Evolutionary conservation across 495 filamentous ascomycete genomes (phyloP), one percentile per base, ranked within the genome.

Genomic region (Amniculicola lignicola): DNA sequence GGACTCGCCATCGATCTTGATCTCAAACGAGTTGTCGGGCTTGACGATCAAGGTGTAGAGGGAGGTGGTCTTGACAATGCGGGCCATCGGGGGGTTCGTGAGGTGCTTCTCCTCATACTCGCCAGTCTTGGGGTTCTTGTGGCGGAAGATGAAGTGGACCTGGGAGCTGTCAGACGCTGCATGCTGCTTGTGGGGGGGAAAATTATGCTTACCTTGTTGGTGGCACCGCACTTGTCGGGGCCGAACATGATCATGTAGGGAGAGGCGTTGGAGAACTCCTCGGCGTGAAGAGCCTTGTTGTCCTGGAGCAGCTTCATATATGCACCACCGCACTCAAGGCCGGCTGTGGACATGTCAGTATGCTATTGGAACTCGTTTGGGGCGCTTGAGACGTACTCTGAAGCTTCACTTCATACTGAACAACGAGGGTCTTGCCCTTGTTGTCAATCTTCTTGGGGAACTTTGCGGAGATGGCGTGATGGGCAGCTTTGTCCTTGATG

Each of bases 101-200:
- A 97, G 80, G 77, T 99, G 94, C 83, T 99, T 99, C 87, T 99
- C 94, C 81, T 97, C 93, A 66, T 99, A 99, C 74, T 96, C 92
- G 73, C 93, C 91, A 43, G 90, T 96, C 87, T 96, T 97, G 67
- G 94, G 94, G 83, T 97, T 99, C 87, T 97, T 99, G 88, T 97
- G 94, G 71, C 93, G 92, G 86, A 99, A 94, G 75, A 99, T 99
- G 77, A 99, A 95, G 81, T 99, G 94, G 51, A 99, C 89, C 82
- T 84, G 49, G n/a, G 21, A 15, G 6, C 0, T 2, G 41, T 60
- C 36, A 59, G 61, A 45, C 23, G 22, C 4, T 7, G 9, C 6
- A n/a, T n/a, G n/a, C 24, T 10, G 16, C 11, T 2, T 15, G 23
- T 11, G 37, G 9, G 9, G 37, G 37, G 37, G 10, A 40, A 40